Percentiles rank a stretch among this genome's conserved stretches.
These are phyloP conservation scores for Fusarium virguliforme DNA, from an alignment of 2,329 filamentous ascomycete genomes.

Conservation along the genomic window DNA sequence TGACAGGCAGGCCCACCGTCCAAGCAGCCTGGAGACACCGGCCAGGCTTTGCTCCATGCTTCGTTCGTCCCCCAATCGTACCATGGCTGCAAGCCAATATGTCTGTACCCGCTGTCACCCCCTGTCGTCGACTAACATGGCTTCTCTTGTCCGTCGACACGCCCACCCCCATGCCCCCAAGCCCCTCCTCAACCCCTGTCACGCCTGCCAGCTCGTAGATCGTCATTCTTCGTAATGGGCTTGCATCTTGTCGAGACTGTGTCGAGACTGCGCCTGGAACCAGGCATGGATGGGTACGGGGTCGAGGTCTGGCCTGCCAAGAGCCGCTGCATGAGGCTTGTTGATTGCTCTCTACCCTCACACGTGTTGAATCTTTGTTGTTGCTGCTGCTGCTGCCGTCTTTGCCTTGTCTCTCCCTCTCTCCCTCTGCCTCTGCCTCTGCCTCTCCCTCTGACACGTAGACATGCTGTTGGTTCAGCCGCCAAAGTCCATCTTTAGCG, in stretches of 20 bases:
- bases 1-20: conserved; percentile 32
- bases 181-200: background rate
- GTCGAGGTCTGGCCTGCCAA: conserved; percentile 26
- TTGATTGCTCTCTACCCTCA: conserved; percentile 20
- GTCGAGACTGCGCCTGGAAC: conserved; percentile 7
- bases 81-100: conserved; percentile 19
- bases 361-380: conserved; percentile 10
- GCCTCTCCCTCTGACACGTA: conserved; percentile 20
- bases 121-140: conserved; percentile 8
- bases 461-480: conserved; percentile 50
- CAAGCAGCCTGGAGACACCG: conserved; percentile 24
- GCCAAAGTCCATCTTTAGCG: conserved; percentile 94
- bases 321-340: conserved; percentile 24
- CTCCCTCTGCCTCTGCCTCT: background rate
- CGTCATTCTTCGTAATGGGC: conserved; percentile 25
- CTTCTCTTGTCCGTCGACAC: conserved; percentile 15
- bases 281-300: background rate
- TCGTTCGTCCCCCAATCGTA: conserved; percentile 25
- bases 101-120: conserved; percentile 26
- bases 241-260: conserved; percentile 17
- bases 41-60: background rate
- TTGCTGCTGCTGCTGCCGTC: background rate
- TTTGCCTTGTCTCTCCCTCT: background rate
- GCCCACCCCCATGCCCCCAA: conserved; percentile 4
- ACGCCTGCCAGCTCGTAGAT: background rate